These are phyloP conservation scores for Brassica rapa DNA, from an alignment of 345 rosid genomes.

Conservation along the genomic window DNA sequence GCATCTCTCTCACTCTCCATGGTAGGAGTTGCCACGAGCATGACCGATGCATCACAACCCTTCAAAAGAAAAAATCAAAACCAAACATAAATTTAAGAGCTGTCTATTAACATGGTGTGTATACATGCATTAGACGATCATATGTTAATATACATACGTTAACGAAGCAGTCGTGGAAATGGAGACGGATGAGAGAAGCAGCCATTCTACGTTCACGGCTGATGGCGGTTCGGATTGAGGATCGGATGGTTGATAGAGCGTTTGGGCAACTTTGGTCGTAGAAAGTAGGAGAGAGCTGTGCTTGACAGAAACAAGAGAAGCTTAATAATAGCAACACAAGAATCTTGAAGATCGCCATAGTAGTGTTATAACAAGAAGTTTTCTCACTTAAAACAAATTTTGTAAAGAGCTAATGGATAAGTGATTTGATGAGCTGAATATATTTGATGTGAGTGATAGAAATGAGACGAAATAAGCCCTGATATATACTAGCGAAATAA, in stretches of 20 bases:
- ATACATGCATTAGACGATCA: background rate
- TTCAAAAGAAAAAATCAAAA: background rate
- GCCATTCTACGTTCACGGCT: slow-evolving; percentile 60
- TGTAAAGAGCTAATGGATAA: background rate
- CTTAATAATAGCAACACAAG: slow-evolving; percentile 21
- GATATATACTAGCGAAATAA: background rate
- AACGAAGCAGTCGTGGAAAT: slow-evolving; percentile 66
- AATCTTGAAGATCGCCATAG: slow-evolving; percentile 30
- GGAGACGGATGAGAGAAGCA: slow-evolving; percentile 63
- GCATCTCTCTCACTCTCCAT: slow-evolving; percentile 44
- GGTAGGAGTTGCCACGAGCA: slow-evolving; percentile 45
- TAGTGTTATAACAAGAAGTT: background rate
- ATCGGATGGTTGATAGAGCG: slow-evolving; percentile 48
- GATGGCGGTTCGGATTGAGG: slow-evolving; percentile 40
- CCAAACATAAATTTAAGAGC: slow-evolving; percentile 3
- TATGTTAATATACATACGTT: slow-evolving; percentile 16
- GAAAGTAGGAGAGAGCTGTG: slow-evolving; percentile 52
- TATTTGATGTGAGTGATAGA: slow-evolving; percentile 19
- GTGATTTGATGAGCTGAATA: background rate
- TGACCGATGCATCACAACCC: slow-evolving; percentile 62
- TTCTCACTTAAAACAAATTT: background rate
- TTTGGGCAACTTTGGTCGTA: slow-evolving; percentile 52
- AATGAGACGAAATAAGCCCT: background rate
- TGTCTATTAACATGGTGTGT: background rate
- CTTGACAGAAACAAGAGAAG: slow-evolving; percentile 37